Base-by-base conservation (phyloP, 176 grass and related monocot genomes). In the Stipa capillata region DNA sequence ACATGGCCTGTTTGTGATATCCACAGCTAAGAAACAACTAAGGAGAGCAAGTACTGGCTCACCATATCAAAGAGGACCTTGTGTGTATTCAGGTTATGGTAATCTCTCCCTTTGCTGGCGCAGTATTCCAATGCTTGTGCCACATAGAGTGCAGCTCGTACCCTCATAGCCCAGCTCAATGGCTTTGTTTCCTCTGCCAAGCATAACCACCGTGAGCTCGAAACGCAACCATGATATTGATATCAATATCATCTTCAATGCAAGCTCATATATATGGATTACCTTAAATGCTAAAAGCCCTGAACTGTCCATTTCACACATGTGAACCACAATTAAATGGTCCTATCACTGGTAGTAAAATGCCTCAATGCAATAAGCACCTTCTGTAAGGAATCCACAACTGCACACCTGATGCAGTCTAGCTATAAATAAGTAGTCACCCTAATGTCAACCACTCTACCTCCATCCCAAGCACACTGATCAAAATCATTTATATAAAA, bases 1-100 rank as follows among this genome's bases (percentile, higher is more conserved):
- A 59, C 25, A 65, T 27, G n/a, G 20, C 27, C 55, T 69, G 20
- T 17, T 44, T 31, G 8, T 51, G 5, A 16, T 65, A 73, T 39
- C 16, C 28, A 53, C 7, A 51, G 28, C 40, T 44, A 24, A 67
- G 25, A 67, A 37, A 11, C 6, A 60, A 45, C 25, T 41, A 70
- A 33, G 10, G 7, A 53, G 55, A 47, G 67, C 54, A 59, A 63
- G 37, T 60, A 27, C 9, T 58, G 32, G 65, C 83, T 73, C 66
- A 93, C 94, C 84, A 86, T 41, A 88, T 97, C 94, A 76, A 97
- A 97, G 15, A 97, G 85, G n/a, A 97, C 87, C 72, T 91, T 90
- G 40, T 94, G 92, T 52, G 94, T 87, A 77, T 97, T 88, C 50
- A 97, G 85, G 52, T 97, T 91, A 72, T 97, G 94, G 69, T 94